Base-by-base conservation (phyloP, 2,329 filamentous ascomycete genomes). In the Diplodia intermedia region DNA sequence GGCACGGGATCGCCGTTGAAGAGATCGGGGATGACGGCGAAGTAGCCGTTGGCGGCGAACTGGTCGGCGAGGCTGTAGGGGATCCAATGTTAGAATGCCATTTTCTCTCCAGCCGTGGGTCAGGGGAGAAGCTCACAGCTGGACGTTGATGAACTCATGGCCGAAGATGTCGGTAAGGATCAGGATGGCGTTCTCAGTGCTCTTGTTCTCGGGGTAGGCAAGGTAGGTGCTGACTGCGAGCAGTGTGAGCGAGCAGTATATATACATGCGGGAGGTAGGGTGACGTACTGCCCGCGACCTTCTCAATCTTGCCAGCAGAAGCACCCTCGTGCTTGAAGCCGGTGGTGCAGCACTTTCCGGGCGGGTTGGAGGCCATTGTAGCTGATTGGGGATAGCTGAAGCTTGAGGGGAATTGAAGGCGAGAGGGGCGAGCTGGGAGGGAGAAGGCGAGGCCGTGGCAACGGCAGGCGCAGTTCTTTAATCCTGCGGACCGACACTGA, bases 31-130 rank as follows among this genome's bases (percentile, higher is more conserved):
- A 93, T 84, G 52, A 92, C 80, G 67, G 86, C 85, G 68, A 89
- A 82, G 81, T 92, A 93, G 72, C 90, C 91, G 76, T 90, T 90
- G 71, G 87, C 86, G 68, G 91, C 91, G 77, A 86, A 91, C 74
- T 91, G 87, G 81, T 94, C 91, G 69, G 91, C 91, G 73, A 93
- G 86, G 70, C 77, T 79, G 31, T 31, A 12, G 40, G 8, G 26
- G n/a, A 26, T 47, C 23, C 18, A 23, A 43, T n/a, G 65, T 67
- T 23, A 63, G 69, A 15, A 26, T 9, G 31, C 5, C 31, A 6
- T 23, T 33, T 18, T 36, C 23, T 9, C 36, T 38, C 36, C 2
- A 8, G 53, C 8, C 43, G 15, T 23, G 38, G 2, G 12, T 8
- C 40, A 20, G 52, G 18, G 52, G 15, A 7, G 18, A 55, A 52